Base-by-base conservation (phyloP, 2,329 filamentous ascomycete species). In the Polychaeton citri region DNA sequence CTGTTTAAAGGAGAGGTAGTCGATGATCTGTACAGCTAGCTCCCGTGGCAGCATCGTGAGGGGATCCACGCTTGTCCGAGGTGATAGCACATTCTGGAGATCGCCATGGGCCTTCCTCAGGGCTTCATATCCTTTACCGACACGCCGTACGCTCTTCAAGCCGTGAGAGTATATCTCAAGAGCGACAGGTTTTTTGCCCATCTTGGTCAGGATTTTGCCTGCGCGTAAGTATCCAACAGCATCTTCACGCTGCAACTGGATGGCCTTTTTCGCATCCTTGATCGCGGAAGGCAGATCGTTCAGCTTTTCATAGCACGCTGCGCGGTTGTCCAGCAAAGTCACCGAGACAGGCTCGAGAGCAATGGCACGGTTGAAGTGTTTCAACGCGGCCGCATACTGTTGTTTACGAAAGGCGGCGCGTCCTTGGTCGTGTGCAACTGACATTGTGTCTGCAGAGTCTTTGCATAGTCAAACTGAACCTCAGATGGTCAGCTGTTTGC, bases 161-260 rank as follows among this genome's bases (percentile, higher is more conserved):
- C 70, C 74, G 48, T 72, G 68, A 18, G 65, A 61, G 52, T 76
- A 77, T 17, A 76, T 65, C 8, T 66, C 62, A 9, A 72, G 46
- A 5, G 74, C 74, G 17, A 63, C 65, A n/a, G 65, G 61, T 2
- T 57, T 51, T 47, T 70, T 73, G 8, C 62, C 59, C 55, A 68
- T 64, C 39, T 63, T 63, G 34, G 61, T 50, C 9, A 68, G 50
- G 6, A 65, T 46, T 38, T 66, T 67, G 2, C 64, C 71, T 18
- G 68, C 68, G 36, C 72, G 67, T 19, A 76, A 50, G 49, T 77
- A 76, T 6, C 72, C 73, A 51, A 65, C 65, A n/a, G 68, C 61
- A 52, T 74, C 66, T 16, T 60, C 57, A 37, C 63, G 64, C 32
- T 66, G 54, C 12, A 60, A 43, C 37, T 65, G 64, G 37, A 78